These are phyloP conservation scores for Caryopteris hybrid DNA, from an alignment of 305 asterid genomes.

Conservation along the genomic window DNA sequence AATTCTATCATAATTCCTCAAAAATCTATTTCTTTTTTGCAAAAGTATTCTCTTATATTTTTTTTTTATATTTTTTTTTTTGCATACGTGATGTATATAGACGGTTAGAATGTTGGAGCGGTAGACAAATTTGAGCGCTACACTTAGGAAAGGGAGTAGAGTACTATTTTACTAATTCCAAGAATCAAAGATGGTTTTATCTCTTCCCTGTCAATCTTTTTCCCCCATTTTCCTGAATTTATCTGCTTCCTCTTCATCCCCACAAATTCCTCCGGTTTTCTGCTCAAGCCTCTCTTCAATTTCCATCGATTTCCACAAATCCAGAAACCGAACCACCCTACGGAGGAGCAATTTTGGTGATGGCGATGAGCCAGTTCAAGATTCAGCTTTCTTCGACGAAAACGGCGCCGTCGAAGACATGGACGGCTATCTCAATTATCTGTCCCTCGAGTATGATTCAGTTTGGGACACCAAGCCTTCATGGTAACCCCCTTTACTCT, in stretches of 20 bases:
- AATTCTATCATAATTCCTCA: too few relatives aligned
- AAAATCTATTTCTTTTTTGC: too few relatives aligned
- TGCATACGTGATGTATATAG: too few relatives aligned
- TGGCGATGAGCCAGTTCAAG: slow-evolving; percentile 36
- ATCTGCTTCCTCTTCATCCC: slow-evolving; percentile 18
- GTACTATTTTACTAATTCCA: too few relatives aligned
- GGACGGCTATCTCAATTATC: slow-evolving; percentile 79
- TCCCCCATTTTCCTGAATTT: too few relatives aligned
- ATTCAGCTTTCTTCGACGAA: slow-evolving; percentile 52
- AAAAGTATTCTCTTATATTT: too few relatives aligned
- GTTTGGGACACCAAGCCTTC: slow-evolving; percentile 98
- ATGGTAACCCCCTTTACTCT: slow-evolving; percentile 37
- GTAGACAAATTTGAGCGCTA: too few relatives aligned
- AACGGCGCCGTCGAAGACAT: slow-evolving; percentile 82
- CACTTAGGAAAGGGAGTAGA: too few relatives aligned
- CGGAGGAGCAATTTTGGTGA: slow-evolving; percentile 31
- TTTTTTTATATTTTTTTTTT: too few relatives aligned
- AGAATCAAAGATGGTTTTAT: too few relatives aligned
- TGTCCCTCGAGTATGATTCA: slow-evolving; percentile 85
- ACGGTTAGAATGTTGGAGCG: too few relatives aligned
- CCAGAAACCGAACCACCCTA: slow-evolving; percentile 17
- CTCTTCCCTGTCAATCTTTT: too few relatives aligned
- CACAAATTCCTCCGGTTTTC: slow-evolving; percentile 3
- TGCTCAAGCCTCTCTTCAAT: background rate
- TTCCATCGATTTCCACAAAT: background rate